Evolutionary conservation across 1,284 basidiomycete species (phyloP), one percentile per base, ranked within the genome.

Genomic region (Cutaneotrichosporon daszewskae): DNA sequence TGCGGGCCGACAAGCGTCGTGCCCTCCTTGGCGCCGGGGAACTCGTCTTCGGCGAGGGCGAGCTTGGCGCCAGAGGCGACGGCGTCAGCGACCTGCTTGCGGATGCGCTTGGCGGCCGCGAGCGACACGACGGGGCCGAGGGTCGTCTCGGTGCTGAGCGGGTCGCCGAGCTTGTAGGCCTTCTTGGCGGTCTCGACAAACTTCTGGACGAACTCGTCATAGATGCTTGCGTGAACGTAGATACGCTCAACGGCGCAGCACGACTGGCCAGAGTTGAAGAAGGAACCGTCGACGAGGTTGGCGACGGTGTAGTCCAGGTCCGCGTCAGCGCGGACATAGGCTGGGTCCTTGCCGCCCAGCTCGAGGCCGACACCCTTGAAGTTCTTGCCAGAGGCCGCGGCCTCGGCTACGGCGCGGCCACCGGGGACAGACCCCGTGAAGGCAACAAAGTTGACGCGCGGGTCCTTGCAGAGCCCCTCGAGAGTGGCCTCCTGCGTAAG

Each of bases 251-350:
- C 58, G 22, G 59, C 59, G 37, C 64, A 70, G 25, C 56, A 87
- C 80, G 53, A 94, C 75, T 96, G 91, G 1, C 91, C 92, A 13
- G 90, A 90, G 70, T 96, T 96, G 77, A 90, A 97, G 73, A 92
- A 46, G 71, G 53, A 50, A 79, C 90, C 92, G 71, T 97, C 92
- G 3, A 92, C 90, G 10, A 96, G 78, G 63, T 96, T 84, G 19
- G 79, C 78, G 3, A 82, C 84, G 0, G 88, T 85, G 64, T 85
- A 95, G 25, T 80, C 78, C 5, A 94, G 62, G 69, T 96, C 82
- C 1, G 85, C 90, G 62, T 96, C 91, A 1, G 77, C 71, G 23
- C 89, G 77, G 7, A 96, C 90, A 60, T 95, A 97, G 1, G 92
- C 92, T 7, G 92, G 88, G 62, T 96, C 91, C 70, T 96, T 96